Base-by-base conservation (phyloP, 2,329 filamentous ascomycete genomes). In the Alternaria novae-zelandiae region DNA sequence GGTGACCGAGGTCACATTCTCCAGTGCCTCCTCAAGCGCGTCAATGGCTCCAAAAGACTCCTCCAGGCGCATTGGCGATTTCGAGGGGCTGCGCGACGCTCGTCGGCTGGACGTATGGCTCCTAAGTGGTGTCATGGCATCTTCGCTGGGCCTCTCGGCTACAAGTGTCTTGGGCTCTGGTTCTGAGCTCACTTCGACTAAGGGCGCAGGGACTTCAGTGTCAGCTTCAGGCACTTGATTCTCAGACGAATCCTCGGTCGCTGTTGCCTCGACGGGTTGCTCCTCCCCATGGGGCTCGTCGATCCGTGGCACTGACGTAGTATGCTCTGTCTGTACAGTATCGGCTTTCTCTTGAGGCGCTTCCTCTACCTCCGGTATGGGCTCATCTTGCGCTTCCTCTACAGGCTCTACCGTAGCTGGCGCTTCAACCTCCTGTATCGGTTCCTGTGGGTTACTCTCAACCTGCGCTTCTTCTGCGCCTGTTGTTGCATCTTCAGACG, bases 31-130 rank as follows among this genome's bases (percentile, higher is more conserved):
- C 60, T 86, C 84, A 8, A 86, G 78, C 3, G 80, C 82, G 67
- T 87, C 85, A 36, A 86, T 78, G 5, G 83, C 85, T 57, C 83
- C 81, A 28, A 86, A 82, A 3, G 84, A 83, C 61, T 84, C 81
- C 65, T 85, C 82, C 26, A 80, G 71, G 8, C 75, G 75, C 70
- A 80, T 78, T 10, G 78, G 75, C 21, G 72, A 72, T 57, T 69
- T 76, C 12, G 73, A 70, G 2, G 70, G 70, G 45, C 68, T 75
- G 45, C 70, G 69, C 5, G 70, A 74, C 11, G 65, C 63, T 23
- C 71, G 68, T 45, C 74, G 66, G 50, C 63, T 72, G 9, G 73
- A 67, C 25, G 65, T 64, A 49, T 65, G 64, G 59, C 67, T 76
- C 17, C 54, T 64, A 6, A 59, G 57, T 30, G 75, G 74, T 6